Base-by-base conservation (phyloP, 2,329 filamentous ascomycete genomes). In the Achaetomium macrosporum region DNA sequence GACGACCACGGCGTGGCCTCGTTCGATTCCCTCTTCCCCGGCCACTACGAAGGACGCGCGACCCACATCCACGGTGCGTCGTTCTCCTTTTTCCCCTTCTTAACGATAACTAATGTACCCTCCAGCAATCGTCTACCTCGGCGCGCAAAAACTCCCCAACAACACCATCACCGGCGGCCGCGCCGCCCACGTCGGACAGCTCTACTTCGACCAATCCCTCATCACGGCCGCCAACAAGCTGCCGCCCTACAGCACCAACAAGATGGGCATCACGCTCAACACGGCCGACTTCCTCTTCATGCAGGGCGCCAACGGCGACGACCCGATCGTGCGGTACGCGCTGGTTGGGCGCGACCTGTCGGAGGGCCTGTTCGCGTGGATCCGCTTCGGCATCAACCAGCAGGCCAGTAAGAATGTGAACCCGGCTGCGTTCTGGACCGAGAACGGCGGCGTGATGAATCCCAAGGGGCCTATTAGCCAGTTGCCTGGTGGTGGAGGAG, bases 11-110 rank as follows among this genome's bases (percentile, higher is more conserved):
- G 70, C 7, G 64, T 73, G 8, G 70, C 65, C 7, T 63, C 66
- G n/a, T 71, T 73, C 57, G 66, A 71, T 41, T 68, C 66, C 13
- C 64, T 71, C 44, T 68, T 75, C 63, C 73, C 73, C 0, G 73
- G 73, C n/a, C 73, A 76, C 62, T 76, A 76, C 56, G 60, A 66
- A 0, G 71, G 71, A 1, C 72, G 75, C 10, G 72, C 75, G 5
- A 75, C 68, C 2, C 74, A 77, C 59, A 73, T 72, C 25, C 74
- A 77, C 60, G 63, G 62, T 63, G n/a, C n/a, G 15, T n/a, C 4
- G 7, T 8, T 16, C 8, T 20, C 30, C 19, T 17, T 35, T 10
- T 12, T 8, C 35, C 33, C 31, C 30, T 9, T 7, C n/a, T n/a
- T n/a, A n/a, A n/a, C n/a, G n/a, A n/a, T 37, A 37, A 37, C 35